A percentile compares a stretch with the other conserved stretches of the same genome.
Conservation (phyloP, 345 rosid genomes). For the Mallotus nudiflorus region DNA sequence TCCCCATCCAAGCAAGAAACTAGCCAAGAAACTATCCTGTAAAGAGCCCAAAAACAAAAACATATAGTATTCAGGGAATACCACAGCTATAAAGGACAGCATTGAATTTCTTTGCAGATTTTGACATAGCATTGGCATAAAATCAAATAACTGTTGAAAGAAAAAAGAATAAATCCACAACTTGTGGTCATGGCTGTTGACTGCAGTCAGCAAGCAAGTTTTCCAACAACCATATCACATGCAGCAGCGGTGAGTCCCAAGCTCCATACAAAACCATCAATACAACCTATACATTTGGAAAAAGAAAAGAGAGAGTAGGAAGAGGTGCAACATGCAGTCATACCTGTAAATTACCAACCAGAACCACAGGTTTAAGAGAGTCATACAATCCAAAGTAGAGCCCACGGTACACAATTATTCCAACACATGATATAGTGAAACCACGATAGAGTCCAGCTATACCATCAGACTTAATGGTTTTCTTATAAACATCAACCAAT, state of each 20-base stretch:
- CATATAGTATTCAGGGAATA: neutral
- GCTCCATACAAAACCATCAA: neutral
- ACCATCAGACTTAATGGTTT: conserved; percentile 31
- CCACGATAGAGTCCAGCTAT: conserved; percentile 37
- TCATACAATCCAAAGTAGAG: conserved; percentile 38
- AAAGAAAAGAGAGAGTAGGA: too few relatives aligned
- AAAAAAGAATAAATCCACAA: neutral
- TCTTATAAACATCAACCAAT: conserved; percentile 31
- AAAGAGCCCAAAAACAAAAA: neutral
- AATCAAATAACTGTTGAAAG: neutral
- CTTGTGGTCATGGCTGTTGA: neutral
- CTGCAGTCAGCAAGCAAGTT: too few relatives aligned
- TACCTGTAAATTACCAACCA: conserved; percentile 29
- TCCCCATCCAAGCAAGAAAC: conserved; percentile 24
- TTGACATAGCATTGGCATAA: neutral
- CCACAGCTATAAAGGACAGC: neutral
- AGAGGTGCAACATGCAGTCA: neutral
- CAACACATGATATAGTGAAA: conserved; percentile 36
- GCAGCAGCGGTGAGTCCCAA: too few relatives aligned
- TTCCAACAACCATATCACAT: too few relatives aligned
- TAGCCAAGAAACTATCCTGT: conserved; percentile 28
- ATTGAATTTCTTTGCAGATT: neutral
- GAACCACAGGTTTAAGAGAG: conserved; percentile 34
- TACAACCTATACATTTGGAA: too few relatives aligned
- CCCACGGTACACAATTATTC: conserved; percentile 34